Conservation (phyloP, 306 rosid species). For the Pterocarpus macrocarpus region DNA sequence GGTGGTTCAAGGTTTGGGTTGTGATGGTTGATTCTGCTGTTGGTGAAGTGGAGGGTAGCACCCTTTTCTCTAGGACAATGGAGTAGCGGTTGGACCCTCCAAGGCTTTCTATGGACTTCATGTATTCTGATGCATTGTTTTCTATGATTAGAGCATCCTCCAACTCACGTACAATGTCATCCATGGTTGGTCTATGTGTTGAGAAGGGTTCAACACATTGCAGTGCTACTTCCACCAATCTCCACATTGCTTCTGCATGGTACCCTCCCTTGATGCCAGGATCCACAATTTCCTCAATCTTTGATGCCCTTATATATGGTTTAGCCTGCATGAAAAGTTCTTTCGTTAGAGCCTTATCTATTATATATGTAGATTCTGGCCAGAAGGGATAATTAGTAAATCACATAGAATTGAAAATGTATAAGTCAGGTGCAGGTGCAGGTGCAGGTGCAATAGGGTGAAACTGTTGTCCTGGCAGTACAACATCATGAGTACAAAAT, state of each 20-base stretch:
- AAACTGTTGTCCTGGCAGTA: background rate
- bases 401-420: constrained; percentile 18
- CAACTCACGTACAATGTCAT: constrained; percentile 78
- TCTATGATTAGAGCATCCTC: constrained; percentile 94
- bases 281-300: constrained; percentile 88
- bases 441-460: background rate
- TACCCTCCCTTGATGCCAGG: constrained; percentile 92
- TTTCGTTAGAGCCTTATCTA: background rate
- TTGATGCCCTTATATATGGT: constrained; percentile 71
- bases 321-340: constrained; percentile 69
- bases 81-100: constrained; percentile 85
- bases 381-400: too few species aligned
- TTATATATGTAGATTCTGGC: background rate
- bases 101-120: constrained; percentile 90
- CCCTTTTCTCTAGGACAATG: constrained; percentile 67
- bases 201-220: constrained; percentile 79
- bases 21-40: constrained; percentile 70
- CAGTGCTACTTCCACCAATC: constrained; percentile 85
- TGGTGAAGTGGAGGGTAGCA: constrained; percentile 60
- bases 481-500: background rate
- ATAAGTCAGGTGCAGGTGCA: background rate
- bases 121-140: constrained; percentile 95
- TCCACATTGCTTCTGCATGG: constrained; percentile 96
- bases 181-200: constrained; percentile 80
- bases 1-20: constrained; percentile 67